These are phyloP conservation scores for Colletotrichum phormii DNA, from an alignment of 2,329 filamentous ascomycete species.

Conservation along the genomic window DNA sequence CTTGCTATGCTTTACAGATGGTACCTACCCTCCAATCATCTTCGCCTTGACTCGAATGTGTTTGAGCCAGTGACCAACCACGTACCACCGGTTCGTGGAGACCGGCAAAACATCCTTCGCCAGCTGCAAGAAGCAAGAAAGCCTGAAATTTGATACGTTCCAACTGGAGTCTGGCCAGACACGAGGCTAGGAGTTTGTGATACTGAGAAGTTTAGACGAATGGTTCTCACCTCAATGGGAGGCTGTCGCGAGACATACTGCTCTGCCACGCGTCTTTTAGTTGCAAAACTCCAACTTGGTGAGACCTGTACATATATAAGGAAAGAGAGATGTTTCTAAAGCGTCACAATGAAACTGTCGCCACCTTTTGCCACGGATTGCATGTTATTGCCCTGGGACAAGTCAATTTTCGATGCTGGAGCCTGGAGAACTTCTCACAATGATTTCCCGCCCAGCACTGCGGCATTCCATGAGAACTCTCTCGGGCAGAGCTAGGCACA, in stretches of 20 bases:
- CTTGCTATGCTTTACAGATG: background rate
- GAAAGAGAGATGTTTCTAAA: no score
- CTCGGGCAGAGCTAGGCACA: background rate
- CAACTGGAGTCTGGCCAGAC: background rate
- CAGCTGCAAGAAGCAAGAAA: background rate
- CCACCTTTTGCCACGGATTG: background rate
- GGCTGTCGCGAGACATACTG: background rate
- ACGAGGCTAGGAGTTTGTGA: background rate
- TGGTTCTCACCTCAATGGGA: background rate
- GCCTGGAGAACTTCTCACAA: background rate
- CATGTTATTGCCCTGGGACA: background rate
- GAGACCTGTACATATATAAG: no score
- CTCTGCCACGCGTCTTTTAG: background rate
- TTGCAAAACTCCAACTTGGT: no score
- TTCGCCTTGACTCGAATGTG: background rate
- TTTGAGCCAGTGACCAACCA: background rate
- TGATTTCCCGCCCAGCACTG: background rate
- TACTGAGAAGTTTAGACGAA: background rate
- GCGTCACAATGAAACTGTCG: no score
- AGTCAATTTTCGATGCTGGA: background rate
- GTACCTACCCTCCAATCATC: background rate
- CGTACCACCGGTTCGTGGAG: background rate
- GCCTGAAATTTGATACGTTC: background rate
- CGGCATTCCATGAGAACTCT: background rate
- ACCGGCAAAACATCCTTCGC: background rate